These are phyloP conservation scores for Lolium perenne DNA, from an alignment of 176 grass and related monocot genomes.

Conservation along the genomic window DNA sequence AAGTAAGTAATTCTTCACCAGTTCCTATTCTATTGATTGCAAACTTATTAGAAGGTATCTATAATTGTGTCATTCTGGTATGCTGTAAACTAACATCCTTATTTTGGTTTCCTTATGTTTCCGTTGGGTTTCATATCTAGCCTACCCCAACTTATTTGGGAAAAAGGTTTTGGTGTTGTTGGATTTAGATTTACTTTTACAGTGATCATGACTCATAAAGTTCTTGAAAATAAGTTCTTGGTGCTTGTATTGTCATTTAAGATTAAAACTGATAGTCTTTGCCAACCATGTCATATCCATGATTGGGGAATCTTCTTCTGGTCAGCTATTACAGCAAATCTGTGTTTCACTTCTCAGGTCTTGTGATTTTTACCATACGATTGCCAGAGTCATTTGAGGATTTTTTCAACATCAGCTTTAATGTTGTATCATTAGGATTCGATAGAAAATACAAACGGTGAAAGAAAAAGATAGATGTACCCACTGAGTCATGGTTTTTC, in stretches of 20 bases:
- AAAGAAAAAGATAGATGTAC: constrained; percentile 53
- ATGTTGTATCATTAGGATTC: neutral
- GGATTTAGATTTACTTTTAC: constrained; percentile 1
- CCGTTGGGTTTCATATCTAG: no score
- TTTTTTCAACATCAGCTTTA: constrained; percentile 60
- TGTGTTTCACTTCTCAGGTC: constrained; percentile 60
- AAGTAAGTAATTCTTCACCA: constrained; percentile 55
- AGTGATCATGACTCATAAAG: neutral
- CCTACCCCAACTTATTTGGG: no score
- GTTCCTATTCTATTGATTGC: constrained; percentile 9
- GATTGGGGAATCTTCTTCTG: constrained; percentile 68
- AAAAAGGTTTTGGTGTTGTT: no score
- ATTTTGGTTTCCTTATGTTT: no score
- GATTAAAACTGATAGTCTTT: constrained; percentile 8
- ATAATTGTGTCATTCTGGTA: constrained; percentile 21
- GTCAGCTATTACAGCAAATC: constrained; percentile 62
- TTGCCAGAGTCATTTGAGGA: constrained; percentile 72
- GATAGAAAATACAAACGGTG: constrained; percentile 52
- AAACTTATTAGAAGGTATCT: constrained; percentile 2
- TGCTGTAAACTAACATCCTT: constrained; percentile 12
- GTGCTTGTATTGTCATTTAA: neutral
- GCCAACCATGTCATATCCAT: constrained; percentile 66
- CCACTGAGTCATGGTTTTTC: constrained; percentile 59
- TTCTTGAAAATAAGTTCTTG: neutral
- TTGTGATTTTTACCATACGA: constrained; percentile 65